Conservation (phyloP, 148 eudicot species). For the Heliosperma pusillum region DNA sequence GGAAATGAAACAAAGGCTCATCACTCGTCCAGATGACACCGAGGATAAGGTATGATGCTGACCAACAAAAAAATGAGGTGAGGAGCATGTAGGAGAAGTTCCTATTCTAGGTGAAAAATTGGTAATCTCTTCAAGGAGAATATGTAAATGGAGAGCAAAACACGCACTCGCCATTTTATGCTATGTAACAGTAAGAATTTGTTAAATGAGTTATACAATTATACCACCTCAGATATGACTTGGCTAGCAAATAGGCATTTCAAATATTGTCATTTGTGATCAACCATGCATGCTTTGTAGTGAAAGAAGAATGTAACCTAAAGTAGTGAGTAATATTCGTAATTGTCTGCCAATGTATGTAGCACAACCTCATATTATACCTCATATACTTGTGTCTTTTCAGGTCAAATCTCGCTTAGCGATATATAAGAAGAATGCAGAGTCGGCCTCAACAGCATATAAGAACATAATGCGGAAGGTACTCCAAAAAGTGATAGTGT, state of each 20-base stretch:
- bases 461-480: slow-evolving; percentile 64
- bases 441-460: slow-evolving; percentile 62
- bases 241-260: background rate
- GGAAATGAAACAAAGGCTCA: slow-evolving; percentile 74
- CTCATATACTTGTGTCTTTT: slow-evolving; percentile 4
- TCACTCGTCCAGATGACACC: slow-evolving; percentile 88
- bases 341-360: background rate
- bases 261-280: background rate
- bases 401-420: slow-evolving; percentile 86
- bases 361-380: background rate
- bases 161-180: background rate
- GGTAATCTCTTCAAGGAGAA: no score
- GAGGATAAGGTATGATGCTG: slow-evolving; percentile 61
- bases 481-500: slow-evolving; percentile 14
- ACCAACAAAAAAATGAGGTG: no score
- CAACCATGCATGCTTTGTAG: background rate
- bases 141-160: no score
- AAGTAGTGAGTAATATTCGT: background rate
- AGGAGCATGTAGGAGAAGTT: no score
- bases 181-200: background rate
- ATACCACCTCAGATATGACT: background rate
- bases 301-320: background rate
- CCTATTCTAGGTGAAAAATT: no score
- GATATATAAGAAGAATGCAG: slow-evolving; percentile 76
- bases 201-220: no score